These are phyloP conservation scores for Peniophora sp. DNA, from an alignment of 1,284 basidiomycete species.

Conservation along the genomic window DNA sequence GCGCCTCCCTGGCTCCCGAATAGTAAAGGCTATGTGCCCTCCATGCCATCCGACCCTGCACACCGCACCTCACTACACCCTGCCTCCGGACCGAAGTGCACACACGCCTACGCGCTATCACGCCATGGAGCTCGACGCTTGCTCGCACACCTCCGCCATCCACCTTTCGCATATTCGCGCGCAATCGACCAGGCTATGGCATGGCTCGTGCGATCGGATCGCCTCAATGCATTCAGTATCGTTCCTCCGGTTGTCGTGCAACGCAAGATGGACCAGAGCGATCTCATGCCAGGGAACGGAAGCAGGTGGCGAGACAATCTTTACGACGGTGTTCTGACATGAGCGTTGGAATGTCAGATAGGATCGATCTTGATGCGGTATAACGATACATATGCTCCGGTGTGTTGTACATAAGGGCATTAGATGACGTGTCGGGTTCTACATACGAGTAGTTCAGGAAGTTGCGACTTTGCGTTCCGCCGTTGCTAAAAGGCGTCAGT, in stretches of 20 bases:
- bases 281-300: conserved; percentile 41
- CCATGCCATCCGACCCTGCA: not conserved
- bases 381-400: not conserved
- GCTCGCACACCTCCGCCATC: conserved; percentile 43
- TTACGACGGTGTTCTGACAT: conserved; percentile 37
- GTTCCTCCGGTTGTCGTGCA: conserved; percentile 61
- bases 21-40: not conserved
- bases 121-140: conserved; percentile 45
- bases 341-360: not conserved
- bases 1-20: not conserved
- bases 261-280: conserved; percentile 44
- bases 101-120: conserved; percentile 59
- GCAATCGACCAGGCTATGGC: conserved; percentile 68
- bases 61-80: conserved; percentile 37
- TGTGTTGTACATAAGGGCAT: not conserved
- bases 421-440: not conserved
- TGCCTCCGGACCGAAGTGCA: conserved; percentile 57
- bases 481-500: conserved; percentile 19
- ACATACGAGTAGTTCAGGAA: not conserved
- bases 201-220: conserved; percentile 53
- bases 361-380: not conserved
- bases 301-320: conserved; percentile 49
- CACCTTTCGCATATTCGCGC: conserved; percentile 69
- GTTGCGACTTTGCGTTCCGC: conserved; percentile 26
- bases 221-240: conserved; percentile 50